Conservation (phyloP, 192 early-diverging fungal species). For the Jimgerdemannia flammicorona region DNA sequence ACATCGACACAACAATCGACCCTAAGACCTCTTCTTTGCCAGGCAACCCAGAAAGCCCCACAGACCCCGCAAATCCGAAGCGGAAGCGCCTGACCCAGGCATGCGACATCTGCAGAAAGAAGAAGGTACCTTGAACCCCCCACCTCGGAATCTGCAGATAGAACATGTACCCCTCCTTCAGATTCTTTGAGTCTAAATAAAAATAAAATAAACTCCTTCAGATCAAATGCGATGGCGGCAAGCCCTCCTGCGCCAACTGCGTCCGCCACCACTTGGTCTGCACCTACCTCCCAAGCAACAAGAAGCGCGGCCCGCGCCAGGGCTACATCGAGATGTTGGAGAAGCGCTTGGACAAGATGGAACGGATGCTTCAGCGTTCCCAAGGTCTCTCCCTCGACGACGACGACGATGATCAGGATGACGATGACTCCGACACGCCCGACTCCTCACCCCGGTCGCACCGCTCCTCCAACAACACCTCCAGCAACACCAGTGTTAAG, state of each 20-base stretch:
- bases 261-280: constrained; percentile 61
- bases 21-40: not conserved
- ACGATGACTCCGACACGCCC: not conserved
- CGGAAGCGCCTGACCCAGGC: constrained; percentile 67
- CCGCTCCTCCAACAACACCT: no score
- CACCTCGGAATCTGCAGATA: not conserved
- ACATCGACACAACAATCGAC: not conserved
- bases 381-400: constrained; percentile 14
- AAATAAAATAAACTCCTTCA: constrained; percentile 4
- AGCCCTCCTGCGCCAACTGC: constrained; percentile 82
- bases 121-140: constrained; percentile 44
- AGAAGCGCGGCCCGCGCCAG: constrained; percentile 85
- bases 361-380: constrained; percentile 50
- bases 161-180: not conserved
- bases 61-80: constrained; percentile 23
- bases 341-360: constrained; percentile 74
- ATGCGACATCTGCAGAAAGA: constrained; percentile 69
- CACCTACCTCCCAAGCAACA: constrained; percentile 79
- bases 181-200: not conserved
- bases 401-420: constrained; percentile 5
- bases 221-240: constrained; percentile 82
- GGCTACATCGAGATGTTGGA: constrained; percentile 78
- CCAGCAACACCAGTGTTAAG: no score
- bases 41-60: not conserved
- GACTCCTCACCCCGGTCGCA: no score